Percentiles rank a stretch among this genome's conserved stretches.
phyloP scores from a whole-genome alignment of 2,329 filamentous ascomycete genomes.

The Ophiostoma triangulosporum region DNA sequence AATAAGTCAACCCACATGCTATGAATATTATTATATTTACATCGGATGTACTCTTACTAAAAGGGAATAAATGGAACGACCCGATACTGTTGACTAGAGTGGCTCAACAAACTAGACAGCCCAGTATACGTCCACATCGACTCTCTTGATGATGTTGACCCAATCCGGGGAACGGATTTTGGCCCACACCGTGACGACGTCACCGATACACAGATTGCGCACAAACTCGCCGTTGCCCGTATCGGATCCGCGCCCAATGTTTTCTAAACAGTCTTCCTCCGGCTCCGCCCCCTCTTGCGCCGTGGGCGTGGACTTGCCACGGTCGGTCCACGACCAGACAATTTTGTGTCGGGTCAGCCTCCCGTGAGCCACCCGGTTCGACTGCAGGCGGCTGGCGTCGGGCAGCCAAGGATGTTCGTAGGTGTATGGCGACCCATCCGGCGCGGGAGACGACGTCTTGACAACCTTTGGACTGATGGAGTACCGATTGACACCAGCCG shows the following conservation, averaged over 20 bases:
- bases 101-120: constrained; percentile 29
- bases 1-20: too few relatives aligned
- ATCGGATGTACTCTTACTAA: too few relatives aligned
- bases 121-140: constrained; percentile 46
- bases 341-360: constrained; percentile 30
- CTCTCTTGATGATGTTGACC: constrained; percentile 35
- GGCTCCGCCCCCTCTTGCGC: neutral
- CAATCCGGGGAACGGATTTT: constrained; percentile 43
- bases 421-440: constrained; percentile 8
- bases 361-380: constrained; percentile 27
- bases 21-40: too few relatives aligned
- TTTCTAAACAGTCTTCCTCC: neutral
- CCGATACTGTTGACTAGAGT: too few relatives aligned
- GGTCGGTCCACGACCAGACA: constrained; percentile 40
- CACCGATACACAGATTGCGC: constrained; percentile 40
- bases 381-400: constrained; percentile 30
- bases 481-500: neutral
- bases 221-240: constrained; percentile 44
- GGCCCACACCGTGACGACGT: constrained; percentile 48
- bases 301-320: constrained; percentile 11
- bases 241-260: neutral
- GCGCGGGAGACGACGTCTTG: neutral
- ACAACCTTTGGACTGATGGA: neutral
- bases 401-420: constrained; percentile 27
- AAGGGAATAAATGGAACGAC: too few relatives aligned